Conservation (phyloP, 2,329 filamentous ascomycete genomes). For the Spiromastix sp. region DNA sequence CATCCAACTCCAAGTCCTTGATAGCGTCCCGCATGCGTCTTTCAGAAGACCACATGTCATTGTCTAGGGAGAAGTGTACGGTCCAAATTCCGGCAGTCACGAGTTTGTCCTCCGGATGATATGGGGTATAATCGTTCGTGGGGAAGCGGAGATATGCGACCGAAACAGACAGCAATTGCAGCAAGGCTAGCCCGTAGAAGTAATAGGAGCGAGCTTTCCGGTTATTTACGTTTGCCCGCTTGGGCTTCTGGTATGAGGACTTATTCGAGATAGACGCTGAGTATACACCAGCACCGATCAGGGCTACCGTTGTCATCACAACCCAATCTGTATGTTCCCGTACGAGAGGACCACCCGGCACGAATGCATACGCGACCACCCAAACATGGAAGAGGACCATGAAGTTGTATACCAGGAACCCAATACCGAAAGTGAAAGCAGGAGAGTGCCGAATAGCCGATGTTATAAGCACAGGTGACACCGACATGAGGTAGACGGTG, state of each 20-base stretch:
- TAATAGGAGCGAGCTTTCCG: conserved; percentile 55
- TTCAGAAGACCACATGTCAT: conserved; percentile 98
- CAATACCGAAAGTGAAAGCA: conserved; percentile 72
- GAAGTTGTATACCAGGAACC: conserved; percentile 86
- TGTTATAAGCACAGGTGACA: conserved; percentile 62
- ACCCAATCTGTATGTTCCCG: conserved; percentile 94
- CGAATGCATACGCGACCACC: conserved; percentile 97
- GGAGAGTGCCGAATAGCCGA: conserved; percentile 69
- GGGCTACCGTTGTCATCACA: conserved; percentile 75
- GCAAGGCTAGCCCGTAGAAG: conserved; percentile 57
- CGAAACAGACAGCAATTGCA: conserved; percentile 71
- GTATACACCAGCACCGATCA: conserved; percentile 77
- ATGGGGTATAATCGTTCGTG: conserved; percentile 79
- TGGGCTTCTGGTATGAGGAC: conserved; percentile 23
- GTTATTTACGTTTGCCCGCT: conserved; percentile 26
- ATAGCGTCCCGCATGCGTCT: conserved; percentile 84
- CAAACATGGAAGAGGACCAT: conserved; percentile 96
- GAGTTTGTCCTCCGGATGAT: conserved; percentile 77
- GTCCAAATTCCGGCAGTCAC: conserved; percentile 97
- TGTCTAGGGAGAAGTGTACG: conserved; percentile 94
- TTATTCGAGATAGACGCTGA: conserved; percentile 47
- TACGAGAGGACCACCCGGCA: conserved; percentile 84
- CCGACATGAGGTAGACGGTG: conserved; percentile 71
- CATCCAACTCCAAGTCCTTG: conserved; percentile 91
- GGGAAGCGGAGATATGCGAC: conserved; percentile 87